Evolutionary conservation across 2,329 filamentous ascomycete genomes (phyloP), one percentile per base, ranked within the genome.

Genomic region (Fusarium praegraminearum): DNA sequence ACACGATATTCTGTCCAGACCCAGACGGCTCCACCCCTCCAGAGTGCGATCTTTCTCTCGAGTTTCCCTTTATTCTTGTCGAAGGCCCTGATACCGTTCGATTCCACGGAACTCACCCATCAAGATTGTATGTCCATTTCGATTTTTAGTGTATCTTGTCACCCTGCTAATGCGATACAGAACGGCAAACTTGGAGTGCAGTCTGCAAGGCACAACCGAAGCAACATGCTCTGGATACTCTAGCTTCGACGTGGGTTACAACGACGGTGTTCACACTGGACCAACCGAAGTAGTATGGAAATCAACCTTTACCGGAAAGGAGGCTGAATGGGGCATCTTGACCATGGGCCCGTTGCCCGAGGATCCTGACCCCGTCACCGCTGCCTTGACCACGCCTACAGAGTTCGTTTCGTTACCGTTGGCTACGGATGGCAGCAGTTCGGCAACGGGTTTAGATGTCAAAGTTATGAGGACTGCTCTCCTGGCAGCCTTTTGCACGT

Each of bases 221-320:
- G 83, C 83, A 20, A 83, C 81, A 7, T 85, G 84, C 66, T 84
- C 82, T 1, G 83, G 83, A 22, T 84, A 83, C 65, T 83, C 84
- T 4, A 84, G 83, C 51, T 81, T 80, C 54, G 79, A 78, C 41
- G 71, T 79, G 7, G 78, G 78, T 49, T 82, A 80, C 67, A 74
- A 75, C 7, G 78, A 81, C 46, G 81, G 80, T 52, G 73, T 76
- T 11, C 57, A 80, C 52, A 80, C 79, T 3, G 83, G 83, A 1
- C 81, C 82, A 41, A 83, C 82, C 2, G 78, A 84, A 63, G 77
- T 80, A 13, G 77, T 76, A 16, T 85, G 83, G 82, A 83, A 80
- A 1, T 82, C 78, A 38, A 85, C 83, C 8, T 80, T 83, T 33
- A 75, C 79, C 10, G 81, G 79, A 15, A 73, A 77, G 7, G 76